Evolutionary conservation across 2,329 filamentous ascomycete genomes (phyloP), one percentile per base, ranked within the genome.

Genomic region (Phaeosphaeriaceae sp.): DNA sequence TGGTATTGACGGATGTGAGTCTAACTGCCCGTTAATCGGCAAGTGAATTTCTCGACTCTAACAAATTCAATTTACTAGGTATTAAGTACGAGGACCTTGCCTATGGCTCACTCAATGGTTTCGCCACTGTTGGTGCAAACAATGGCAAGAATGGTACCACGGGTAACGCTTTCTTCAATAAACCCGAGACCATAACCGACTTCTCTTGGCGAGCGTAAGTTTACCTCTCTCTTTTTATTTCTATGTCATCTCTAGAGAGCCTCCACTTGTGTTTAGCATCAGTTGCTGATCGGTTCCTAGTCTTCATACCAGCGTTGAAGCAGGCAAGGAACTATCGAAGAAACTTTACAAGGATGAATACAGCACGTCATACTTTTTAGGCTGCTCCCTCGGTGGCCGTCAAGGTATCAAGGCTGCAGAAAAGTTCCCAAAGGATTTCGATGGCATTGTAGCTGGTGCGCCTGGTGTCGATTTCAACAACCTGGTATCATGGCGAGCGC

Each of bases 181-280:
- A 79, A 15, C 68, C 72, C 1, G 78, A 80, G 29, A 72, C 78
- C 3, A 60, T 81, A 1, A 67, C 73, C 13, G 80, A 82, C 53
- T 82, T 80, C 53, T 74, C 75, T 9, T 80, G 75, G 54, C 68
- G 77, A 20, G 74, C 75, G 50, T 63, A 46, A 50, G 60, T 26
- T 26, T 8, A 13, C n/a, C n/a, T n/a, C n/a, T n/a, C n/a, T 28
- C 13, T 6, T 18, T 4, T 28, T 11, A 20, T 26, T 12, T 5
- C 5, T 16, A 15, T 16, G 11, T 20, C 6, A 11, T 21, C 17
- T 13, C 17, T 13, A 3, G 15, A 18, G 15, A 30, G 15, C 12
- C 28, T 11, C 20, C 20, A 7, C 20, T 13, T 2, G 6, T 20
- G 21, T 4, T 2, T 6, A 6, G 6, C 6, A 6, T 13, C 9